Evolutionary conservation across 176 grass and related monocot genomes (phyloP), one percentile per base, ranked within the genome.

Genomic region (Carex cristatella): DNA sequence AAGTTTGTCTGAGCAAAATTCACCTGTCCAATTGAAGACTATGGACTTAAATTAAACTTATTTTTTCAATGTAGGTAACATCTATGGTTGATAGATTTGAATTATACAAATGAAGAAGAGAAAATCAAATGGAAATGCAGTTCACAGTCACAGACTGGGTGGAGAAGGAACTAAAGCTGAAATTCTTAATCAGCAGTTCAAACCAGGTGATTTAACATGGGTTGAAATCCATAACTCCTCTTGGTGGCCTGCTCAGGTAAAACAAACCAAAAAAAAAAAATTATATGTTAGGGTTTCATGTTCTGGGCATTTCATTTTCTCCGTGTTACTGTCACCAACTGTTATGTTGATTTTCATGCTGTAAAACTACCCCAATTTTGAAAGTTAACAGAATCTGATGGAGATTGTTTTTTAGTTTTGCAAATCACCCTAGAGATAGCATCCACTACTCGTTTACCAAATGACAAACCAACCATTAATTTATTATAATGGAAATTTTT

Each of bases 171-270:
- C 14, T 11, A 63, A 51, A 60, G 2, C 27, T 77, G 71, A 77
- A 18, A 74, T 42, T 49, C 53, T 48, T 40, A 77, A 63, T 85
- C 81, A 18, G 10, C 58, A 86, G 81, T 92, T 90, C 12, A 89
- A 81, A 51, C 80, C 91, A 66, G 96, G 96, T 70, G 90, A 95
- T 87, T 87, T 94, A 65, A 79, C 87, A 70, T 99, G 96, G 96
- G 86, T 95, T 88, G 89, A 94, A 81, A 86, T 84, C 69, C 44
- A 31, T 68, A 84, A 74, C 19, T 80, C 81, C 23, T 89, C 88
- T 65, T 99, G 93, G 96, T 99, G 96, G 93, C 96, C 96, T 84
- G 90, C 93, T 63, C 96, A 95, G 96, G 96, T 99, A 51, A 10
- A 49, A 49, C 9, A 89, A 73, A 42, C 33, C 2, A 33, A 81